Evolutionary conservation across 345 rosid genomes (phyloP), one percentile per base, ranked within the genome.

Genomic region (Acer saccharum): DNA sequence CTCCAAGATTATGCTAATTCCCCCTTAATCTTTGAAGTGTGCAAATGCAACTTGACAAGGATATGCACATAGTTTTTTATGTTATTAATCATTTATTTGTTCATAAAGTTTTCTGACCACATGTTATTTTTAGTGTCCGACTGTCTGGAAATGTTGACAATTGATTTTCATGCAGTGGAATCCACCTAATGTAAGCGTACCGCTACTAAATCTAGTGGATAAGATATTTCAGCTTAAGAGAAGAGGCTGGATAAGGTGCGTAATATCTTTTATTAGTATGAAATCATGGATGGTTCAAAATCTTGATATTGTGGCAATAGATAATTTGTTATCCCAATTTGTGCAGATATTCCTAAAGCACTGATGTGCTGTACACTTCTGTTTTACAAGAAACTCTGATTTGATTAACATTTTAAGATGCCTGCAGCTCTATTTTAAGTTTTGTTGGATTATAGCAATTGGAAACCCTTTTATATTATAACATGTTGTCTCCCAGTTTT

Each of bases 191-290:
- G 94, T 97, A 68, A 94, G 98, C 68, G 97, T 94, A 41, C 98
- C 99, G 32, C 76, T 97, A 67, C 77, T 97, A 84, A 97, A 93
- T 90, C 93, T 97, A 69, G 99, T 93, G 63, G 99, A 97, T 82
- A 97, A 94, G 80, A 90, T 94, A 71, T 97, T 97, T 89, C 98
- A 93, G 83, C 94, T 97, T 14, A 94, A 94, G 65, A 91, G 97
- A 86, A 89, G 98, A 87, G 99, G 98, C 65, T 97, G 99, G 99
- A 80, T 93, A 80, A 90, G 98, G 99, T 97, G 82, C 83, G 89
- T 16, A 70, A 52, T 54, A 72, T 71, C 60, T 72, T 72, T 1
- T 41, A 16, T 32, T 18, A 13, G 54, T 65, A 35, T 43, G 35
- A 46, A 11, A 20, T 75, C 7, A 57, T 70, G 44, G 63, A 55